Conservation (phyloP, 192 early-diverging fungal species). For the Entophlyctis luteolus region DNA sequence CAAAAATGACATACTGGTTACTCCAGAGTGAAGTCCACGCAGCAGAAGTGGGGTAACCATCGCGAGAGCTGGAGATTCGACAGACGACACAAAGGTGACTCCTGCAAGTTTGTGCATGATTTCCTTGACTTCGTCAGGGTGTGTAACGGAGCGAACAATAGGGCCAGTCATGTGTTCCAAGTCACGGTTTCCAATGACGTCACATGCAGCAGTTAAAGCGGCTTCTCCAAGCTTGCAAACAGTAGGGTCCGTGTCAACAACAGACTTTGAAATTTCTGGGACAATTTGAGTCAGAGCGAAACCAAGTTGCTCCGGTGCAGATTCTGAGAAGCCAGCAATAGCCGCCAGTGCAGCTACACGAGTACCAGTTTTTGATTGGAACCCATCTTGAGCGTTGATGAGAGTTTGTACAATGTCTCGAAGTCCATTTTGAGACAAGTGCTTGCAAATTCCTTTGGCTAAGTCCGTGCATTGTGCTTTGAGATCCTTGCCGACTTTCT, state of each 20-base stretch:
- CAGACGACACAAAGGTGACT: slow-evolving; percentile 72
- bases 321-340: slow-evolving; percentile 42
- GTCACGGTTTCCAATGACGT: slow-evolving; percentile 73
- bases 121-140: slow-evolving; percentile 74
- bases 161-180: slow-evolving; percentile 39
- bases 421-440: slow-evolving; percentile 16
- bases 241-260: slow-evolving; percentile 81
- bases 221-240: slow-evolving; percentile 58
- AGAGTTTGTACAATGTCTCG: slow-evolving; percentile 20
- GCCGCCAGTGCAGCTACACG: slow-evolving; percentile 54
- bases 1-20: slow-evolving; percentile 20
- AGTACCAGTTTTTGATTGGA: slow-evolving; percentile 72
- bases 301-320: slow-evolving; percentile 47
- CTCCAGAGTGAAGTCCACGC: slow-evolving; percentile 52
- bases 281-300: slow-evolving; percentile 56
- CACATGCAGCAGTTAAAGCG: slow-evolving; percentile 69
- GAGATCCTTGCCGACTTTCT: slow-evolving; percentile 67
- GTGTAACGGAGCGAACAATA: slow-evolving; percentile 68
- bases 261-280: slow-evolving; percentile 67
- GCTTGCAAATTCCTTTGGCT: slow-evolving; percentile 57
- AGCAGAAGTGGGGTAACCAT: slow-evolving; percentile 74
- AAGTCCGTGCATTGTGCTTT: slow-evolving; percentile 47
- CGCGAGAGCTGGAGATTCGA: slow-evolving; percentile 71
- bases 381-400: slow-evolving; percentile 54
- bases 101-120: slow-evolving; percentile 73